phyloP scores from a whole-genome alignment of 352 stramenopile species.

The Phytophthora macrochlamydospora region DNA sequence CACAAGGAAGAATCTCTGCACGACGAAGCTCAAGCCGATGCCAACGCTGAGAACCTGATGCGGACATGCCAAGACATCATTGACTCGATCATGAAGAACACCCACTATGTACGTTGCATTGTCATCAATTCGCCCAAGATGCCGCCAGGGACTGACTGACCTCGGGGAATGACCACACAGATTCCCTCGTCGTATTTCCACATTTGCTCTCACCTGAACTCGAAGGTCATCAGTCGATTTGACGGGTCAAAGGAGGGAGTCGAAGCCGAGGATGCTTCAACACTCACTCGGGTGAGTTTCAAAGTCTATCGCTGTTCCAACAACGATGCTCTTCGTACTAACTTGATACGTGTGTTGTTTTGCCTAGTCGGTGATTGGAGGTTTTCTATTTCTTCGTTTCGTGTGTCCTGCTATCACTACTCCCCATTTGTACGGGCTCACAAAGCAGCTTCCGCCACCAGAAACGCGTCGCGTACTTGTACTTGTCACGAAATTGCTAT shows the following conservation, averaged over 20 bases:
- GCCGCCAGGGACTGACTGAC: neutral
- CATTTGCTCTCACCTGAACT: slow-evolving; percentile 78
- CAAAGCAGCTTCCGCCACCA: slow-evolving; percentile 66
- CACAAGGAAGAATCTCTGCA: slow-evolving; percentile 55
- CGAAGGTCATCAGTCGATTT: slow-evolving; percentile 74
- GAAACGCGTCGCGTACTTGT: slow-evolving; percentile 87
- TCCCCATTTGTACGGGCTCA: slow-evolving; percentile 83
- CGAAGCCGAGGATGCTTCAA: slow-evolving; percentile 58
- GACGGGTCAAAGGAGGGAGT: slow-evolving; percentile 64
- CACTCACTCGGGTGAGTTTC: slow-evolving; percentile 54
- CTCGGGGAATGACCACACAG: slow-evolving; percentile 24
- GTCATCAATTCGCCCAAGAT: no score
- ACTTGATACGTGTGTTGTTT: slow-evolving; percentile 7
- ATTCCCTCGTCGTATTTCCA: slow-evolving; percentile 78
- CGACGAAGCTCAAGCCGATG: slow-evolving; percentile 33
- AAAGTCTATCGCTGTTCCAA: neutral
- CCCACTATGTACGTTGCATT: slow-evolving; percentile 35
- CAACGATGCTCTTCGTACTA: neutral
- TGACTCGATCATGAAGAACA: slow-evolving; percentile 78
- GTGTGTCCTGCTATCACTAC: slow-evolving; percentile 90
- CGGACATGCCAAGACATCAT: slow-evolving; percentile 82
- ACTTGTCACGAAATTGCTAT: slow-evolving; percentile 87
- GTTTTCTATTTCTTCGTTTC: slow-evolving; percentile 89
- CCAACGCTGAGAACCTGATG: slow-evolving; percentile 85
- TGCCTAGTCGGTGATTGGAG: slow-evolving; percentile 79